phyloP scores from a whole-genome alignment of 2,329 filamentous ascomycete species.

The Aspergillus brasiliensis region DNA sequence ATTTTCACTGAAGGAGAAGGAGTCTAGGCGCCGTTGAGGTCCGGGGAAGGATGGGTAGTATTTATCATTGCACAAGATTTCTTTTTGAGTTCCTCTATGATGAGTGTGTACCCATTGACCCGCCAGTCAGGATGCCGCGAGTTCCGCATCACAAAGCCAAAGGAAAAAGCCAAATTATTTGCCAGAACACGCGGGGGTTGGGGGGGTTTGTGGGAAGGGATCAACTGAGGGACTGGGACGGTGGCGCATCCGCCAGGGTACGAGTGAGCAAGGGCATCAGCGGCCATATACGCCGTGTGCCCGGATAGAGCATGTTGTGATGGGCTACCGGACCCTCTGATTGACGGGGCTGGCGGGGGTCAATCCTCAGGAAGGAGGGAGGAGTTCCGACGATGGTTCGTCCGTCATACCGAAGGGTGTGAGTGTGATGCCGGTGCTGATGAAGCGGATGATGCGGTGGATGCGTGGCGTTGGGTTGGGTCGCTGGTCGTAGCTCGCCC shows the following conservation, averaged over 20 bases:
- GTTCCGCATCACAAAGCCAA: constrained; percentile 2
- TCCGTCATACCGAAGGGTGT: constrained; percentile 12
- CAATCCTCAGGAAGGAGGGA: constrained; percentile 4
- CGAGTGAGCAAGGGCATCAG: constrained; percentile 12
- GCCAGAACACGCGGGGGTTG: constrained; percentile 8
- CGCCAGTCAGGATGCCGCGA: background rate
- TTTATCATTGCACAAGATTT: background rate
- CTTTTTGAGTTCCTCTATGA: background rate
- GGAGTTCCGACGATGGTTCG: constrained; percentile 15
- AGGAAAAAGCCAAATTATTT: constrained; percentile 2
- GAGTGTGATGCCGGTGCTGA: constrained; percentile 1
- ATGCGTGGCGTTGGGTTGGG: constrained; percentile 6
- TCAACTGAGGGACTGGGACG: constrained; percentile 5
- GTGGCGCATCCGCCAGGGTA: constrained; percentile 5
- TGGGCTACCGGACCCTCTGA: constrained; percentile 11
- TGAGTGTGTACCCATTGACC: background rate
- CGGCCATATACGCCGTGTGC: constrained; percentile 8
- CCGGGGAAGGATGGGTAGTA: background rate
- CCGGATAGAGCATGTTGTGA: background rate
- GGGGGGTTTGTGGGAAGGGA: background rate
- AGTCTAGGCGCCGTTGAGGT: constrained; percentile 3
- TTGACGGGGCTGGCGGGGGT: constrained; percentile 8
- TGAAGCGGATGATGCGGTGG: constrained; percentile 8
- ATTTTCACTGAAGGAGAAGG: background rate
- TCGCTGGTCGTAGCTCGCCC: background rate